These are phyloP conservation scores for Leavenworthia alabamica DNA, from an alignment of 345 rosid species.

Conservation along the genomic window DNA sequence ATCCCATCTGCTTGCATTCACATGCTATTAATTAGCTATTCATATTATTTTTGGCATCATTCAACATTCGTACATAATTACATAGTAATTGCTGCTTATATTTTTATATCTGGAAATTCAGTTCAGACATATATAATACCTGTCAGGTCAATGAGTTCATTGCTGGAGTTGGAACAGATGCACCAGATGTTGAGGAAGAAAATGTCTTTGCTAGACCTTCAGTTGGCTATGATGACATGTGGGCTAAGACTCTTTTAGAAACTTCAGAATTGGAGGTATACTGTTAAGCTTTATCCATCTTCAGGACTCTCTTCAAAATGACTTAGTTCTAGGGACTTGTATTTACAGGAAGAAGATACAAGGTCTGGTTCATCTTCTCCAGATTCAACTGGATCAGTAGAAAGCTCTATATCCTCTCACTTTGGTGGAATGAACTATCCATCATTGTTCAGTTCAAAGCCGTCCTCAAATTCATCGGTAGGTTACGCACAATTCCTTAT, in stretches of 20 bases:
- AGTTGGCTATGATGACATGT: slow-evolving; percentile 97
- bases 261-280: slow-evolving; percentile 73
- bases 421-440: slow-evolving; percentile 99
- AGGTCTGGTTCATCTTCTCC: slow-evolving; percentile 97
- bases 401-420: slow-evolving; percentile 95
- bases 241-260: slow-evolving; percentile 97
- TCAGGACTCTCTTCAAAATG: not conserved
- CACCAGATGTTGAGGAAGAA: slow-evolving; percentile 99
- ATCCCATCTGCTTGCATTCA: not conserved
- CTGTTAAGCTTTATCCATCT: not conserved
- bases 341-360: slow-evolving; percentile 81
- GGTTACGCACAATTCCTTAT: slow-evolving; percentile 2
- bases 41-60: slow-evolving; percentile 6
- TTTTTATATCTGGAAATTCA: not conserved
- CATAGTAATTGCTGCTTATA: not conserved
- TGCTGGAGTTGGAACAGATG: slow-evolving; percentile 97
- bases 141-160: slow-evolving; percentile 91
- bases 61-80: not conserved
- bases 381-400: slow-evolving; percentile 90
- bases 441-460: slow-evolving; percentile 85
- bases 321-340: slow-evolving; percentile 11
- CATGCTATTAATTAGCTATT: slow-evolving; percentile 4
- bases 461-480: slow-evolving; percentile 67
- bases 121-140: slow-evolving; percentile 16
- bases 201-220: slow-evolving; percentile 78